phyloP scores from a whole-genome alignment of 2,329 filamentous ascomycete species.

The Aspergillus ochraceus region DNA sequence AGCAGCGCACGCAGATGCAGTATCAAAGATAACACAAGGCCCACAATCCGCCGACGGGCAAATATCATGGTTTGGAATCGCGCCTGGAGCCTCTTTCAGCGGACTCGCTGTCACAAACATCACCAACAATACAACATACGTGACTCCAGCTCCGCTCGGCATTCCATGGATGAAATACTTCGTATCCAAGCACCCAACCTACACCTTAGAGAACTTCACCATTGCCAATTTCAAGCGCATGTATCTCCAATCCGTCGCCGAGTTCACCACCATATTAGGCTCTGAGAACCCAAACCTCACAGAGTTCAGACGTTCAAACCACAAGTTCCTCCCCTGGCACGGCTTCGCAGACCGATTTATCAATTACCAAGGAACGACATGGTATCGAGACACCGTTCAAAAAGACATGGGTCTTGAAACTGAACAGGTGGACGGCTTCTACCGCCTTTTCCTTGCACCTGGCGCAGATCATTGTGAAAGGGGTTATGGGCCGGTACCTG shows the following conservation, averaged over 20 bases:
- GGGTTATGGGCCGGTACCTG: neutral
- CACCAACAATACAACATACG: neutral
- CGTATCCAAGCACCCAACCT: neutral
- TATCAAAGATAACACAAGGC: constrained; percentile 30
- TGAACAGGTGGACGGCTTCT: neutral
- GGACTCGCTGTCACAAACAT: neutral
- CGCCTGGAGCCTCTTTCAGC: constrained; percentile 9
- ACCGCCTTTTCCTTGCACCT: neutral
- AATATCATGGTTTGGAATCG: constrained; percentile 34
- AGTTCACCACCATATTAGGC: neutral
- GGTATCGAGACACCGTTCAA: neutral
- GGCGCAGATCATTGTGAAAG: neutral
- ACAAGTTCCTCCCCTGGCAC: neutral
- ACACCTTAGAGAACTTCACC: neutral
- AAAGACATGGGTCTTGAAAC: neutral
- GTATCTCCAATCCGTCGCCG: neutral
- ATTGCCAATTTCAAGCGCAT: neutral
- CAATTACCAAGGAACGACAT: neutral
- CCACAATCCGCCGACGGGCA: constrained; percentile 17
- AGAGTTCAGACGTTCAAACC: neutral
- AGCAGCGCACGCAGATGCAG: constrained; percentile 25
- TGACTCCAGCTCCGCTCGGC: neutral
- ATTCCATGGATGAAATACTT: neutral
- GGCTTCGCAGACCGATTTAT: neutral
- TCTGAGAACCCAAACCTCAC: neutral